These are phyloP conservation scores for Sonneratia caseolaris DNA, from an alignment of 345 rosid genomes.

Conservation along the genomic window DNA sequence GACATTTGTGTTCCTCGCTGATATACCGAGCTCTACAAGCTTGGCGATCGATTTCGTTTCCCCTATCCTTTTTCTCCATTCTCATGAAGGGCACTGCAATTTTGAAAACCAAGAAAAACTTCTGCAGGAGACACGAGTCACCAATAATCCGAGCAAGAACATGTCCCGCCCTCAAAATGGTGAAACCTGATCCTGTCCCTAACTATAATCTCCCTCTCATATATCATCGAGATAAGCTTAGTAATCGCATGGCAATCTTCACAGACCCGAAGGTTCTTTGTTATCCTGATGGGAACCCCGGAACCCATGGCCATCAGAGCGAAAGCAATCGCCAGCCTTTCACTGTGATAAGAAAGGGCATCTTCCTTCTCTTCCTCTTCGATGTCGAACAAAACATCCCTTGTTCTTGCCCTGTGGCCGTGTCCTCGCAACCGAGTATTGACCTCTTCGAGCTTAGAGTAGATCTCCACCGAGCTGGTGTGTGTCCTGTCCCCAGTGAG, in stretches of 20 bases:
- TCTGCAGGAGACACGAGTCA: constrained; percentile 4
- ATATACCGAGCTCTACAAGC: too few species aligned
- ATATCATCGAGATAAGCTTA: constrained; percentile 24
- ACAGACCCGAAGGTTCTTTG: constrained; percentile 33
- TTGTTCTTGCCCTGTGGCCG: constrained; percentile 25
- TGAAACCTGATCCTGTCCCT: constrained; percentile 34
- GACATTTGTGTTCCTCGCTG: too few species aligned
- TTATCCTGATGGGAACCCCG: constrained; percentile 20
- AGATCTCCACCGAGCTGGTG: constrained; percentile 17
- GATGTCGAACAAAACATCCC: constrained; percentile 24
- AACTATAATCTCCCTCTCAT: constrained; percentile 24
- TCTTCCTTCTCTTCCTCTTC: constrained; percentile 40
- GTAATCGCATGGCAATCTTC: constrained; percentile 28
- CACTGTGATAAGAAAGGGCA: constrained; percentile 28
- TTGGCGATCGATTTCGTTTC: too few species aligned
- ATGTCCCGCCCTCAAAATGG: constrained; percentile 24
- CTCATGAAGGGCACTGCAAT: too few species aligned
- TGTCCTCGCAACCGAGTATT: constrained; percentile 13
- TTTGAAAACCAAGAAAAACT: too few species aligned
- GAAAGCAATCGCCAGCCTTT: constrained; percentile 37
- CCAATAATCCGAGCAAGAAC: constrained; percentile 40
- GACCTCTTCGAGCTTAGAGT: constrained; percentile 29
- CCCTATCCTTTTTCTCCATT: too few species aligned
- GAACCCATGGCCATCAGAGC: constrained; percentile 21
- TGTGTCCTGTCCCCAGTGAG: constrained; percentile 29